Conservation (phyloP, 148 eudicot genomes). For the Rhododendron henanense region DNA sequence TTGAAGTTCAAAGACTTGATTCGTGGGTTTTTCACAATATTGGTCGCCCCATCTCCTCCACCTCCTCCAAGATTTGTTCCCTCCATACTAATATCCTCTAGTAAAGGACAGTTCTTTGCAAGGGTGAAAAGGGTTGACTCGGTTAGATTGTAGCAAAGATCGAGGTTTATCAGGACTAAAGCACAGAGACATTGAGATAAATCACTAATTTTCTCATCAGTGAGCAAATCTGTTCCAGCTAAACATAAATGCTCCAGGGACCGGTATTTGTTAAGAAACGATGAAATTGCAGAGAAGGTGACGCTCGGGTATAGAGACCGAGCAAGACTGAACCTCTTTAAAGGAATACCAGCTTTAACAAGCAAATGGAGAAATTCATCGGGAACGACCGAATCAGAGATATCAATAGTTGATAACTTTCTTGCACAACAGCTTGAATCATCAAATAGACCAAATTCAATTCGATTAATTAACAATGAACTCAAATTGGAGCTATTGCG, state of each 20-base stretch:
- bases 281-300: too few relatives aligned
- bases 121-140: constrained; percentile 21
- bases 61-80: constrained; percentile 1
- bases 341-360: too few relatives aligned
- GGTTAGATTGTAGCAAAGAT: constrained; percentile 34
- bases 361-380: too few relatives aligned
- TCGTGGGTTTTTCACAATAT: constrained; percentile 19
- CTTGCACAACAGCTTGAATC: too few relatives aligned
- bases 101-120: constrained; percentile 38
- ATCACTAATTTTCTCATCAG: constrained; percentile 32
- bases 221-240: constrained; percentile 29
- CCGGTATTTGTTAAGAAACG: constrained; percentile 12
- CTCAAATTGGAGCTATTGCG: constrained; percentile 33
- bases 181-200: constrained; percentile 11
- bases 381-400: too few relatives aligned
- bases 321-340: too few relatives aligned
- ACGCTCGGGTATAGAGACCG: too few relatives aligned
- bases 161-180: constrained; percentile 34
- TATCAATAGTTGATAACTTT: too few relatives aligned
- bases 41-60: constrained; percentile 26
- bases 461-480: constrained; percentile 8
- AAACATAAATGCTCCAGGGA: constrained; percentile 44
- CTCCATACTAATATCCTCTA: constrained; percentile 48
- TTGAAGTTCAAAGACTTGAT: constrained; percentile 38
- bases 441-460: too few relatives aligned